Conservation (phyloP, 1,284 basidiomycete species). For the Ustilago lituana region DNA sequence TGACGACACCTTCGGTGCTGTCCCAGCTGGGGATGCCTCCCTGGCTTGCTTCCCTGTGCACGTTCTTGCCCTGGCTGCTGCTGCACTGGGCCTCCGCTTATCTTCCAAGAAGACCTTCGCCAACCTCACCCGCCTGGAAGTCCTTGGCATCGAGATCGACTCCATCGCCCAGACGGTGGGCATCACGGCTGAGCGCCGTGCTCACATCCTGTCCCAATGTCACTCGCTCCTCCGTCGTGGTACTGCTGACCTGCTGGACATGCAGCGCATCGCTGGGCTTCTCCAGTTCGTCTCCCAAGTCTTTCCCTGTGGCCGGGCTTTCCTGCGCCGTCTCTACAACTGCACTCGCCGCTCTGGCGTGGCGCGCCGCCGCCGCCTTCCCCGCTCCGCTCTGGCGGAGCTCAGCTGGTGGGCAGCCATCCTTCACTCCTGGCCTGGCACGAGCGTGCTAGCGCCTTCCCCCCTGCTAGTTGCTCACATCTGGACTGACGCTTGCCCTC, state of each 20-base stretch:
- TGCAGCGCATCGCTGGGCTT: not conserved
- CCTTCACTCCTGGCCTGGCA: not conserved
- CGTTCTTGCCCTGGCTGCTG: no score
- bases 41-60: no score
- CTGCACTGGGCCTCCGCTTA: no score
- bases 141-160: slow-evolving; percentile 1
- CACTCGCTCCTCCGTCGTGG: not conserved
- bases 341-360: not conserved
- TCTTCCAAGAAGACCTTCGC: not conserved
- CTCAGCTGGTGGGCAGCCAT: not conserved
- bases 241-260: not conserved
- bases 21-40: no score
- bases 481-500: not conserved
- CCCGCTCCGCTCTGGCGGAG: not conserved
- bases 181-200: not conserved
- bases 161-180: not conserved
- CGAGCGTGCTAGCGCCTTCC: not conserved
- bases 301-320: not conserved
- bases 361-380: not conserved
- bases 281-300: not conserved
- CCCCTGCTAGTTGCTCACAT: not conserved
- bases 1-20: not conserved
- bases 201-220: not conserved
- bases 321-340: not conserved
- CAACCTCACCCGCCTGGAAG: not conserved